These are phyloP conservation scores for Sarocladiaceae sp. DNA, from an alignment of 2,329 filamentous ascomycete genomes.

Conservation along the genomic window DNA sequence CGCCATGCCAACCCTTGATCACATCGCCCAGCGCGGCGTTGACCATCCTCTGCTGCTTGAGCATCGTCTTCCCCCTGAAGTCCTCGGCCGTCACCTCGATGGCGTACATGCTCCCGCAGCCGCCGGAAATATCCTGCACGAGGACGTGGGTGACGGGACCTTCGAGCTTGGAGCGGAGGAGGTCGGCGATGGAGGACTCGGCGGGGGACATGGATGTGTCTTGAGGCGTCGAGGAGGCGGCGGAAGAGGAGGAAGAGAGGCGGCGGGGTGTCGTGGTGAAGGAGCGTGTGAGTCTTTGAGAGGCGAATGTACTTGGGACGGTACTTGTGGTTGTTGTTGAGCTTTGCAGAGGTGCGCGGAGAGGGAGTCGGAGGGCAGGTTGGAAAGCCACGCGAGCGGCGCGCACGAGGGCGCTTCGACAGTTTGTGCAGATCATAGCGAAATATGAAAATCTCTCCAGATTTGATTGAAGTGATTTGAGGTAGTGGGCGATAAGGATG, in stretches of 20 bases:
- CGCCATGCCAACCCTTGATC: slow-evolving; percentile 75
- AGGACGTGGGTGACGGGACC: slow-evolving; percentile 40
- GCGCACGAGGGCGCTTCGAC: background rate
- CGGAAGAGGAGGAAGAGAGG: slow-evolving; percentile 11
- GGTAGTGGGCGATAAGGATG: too few relatives aligned
- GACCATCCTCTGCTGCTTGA: slow-evolving; percentile 79
- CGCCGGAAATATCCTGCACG: slow-evolving; percentile 76
- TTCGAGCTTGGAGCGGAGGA: slow-evolving; percentile 24
- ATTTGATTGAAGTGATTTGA: background rate
- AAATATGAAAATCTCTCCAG: too few relatives aligned
- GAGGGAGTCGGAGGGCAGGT: background rate
- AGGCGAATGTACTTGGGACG: background rate
- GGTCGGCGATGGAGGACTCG: slow-evolving; percentile 54
- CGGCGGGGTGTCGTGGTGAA: slow-evolving; percentile 11
- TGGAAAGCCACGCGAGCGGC: background rate
- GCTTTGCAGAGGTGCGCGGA: background rate
- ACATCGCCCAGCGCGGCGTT: slow-evolving; percentile 68
- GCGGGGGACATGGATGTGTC: slow-evolving; percentile 41
- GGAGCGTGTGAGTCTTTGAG: background rate
- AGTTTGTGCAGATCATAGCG: slow-evolving; percentile 4
- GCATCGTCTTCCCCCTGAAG: slow-evolving; percentile 64
- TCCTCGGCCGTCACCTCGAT: slow-evolving; percentile 67
- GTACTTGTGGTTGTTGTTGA: background rate
- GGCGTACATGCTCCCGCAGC: slow-evolving; percentile 83
- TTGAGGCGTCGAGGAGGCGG: too few relatives aligned